Evolutionary conservation across 2,329 filamentous ascomycete genomes (phyloP).

Genomic region (Alternaria gaisen): DNA sequence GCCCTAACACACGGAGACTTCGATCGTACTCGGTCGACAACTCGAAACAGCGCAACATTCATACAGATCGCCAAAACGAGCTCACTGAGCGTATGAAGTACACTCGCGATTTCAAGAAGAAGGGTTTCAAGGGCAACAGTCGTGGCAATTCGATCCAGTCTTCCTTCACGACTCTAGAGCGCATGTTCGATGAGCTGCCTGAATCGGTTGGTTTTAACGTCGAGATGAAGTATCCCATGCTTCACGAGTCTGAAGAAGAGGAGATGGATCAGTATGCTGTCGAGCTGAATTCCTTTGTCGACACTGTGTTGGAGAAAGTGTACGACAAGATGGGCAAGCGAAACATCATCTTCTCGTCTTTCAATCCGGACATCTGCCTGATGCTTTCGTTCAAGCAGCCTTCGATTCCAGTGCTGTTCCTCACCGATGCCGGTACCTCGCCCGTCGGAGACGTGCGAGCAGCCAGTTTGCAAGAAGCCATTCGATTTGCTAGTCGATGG

Average conservation of each 20-base stretch:
- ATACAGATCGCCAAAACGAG: slow-evolving; percentile 58
- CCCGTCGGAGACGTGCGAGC: slow-evolving; percentile 89
- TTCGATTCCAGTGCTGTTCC: slow-evolving; percentile 92
- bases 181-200: slow-evolving; percentile 86
- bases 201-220: slow-evolving; percentile 94
- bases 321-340: slow-evolving; percentile 83
- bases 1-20: slow-evolving; percentile 44
- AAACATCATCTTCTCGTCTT: slow-evolving; percentile 97
- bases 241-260: slow-evolving; percentile 92
- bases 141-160: slow-evolving; percentile 95
- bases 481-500: slow-evolving; percentile 94
- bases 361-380: slow-evolving; percentile 96
- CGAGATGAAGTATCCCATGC: slow-evolving; percentile 99
- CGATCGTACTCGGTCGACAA: slow-evolving; percentile 69
- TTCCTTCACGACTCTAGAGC: slow-evolving; percentile 92
- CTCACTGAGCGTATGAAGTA: slow-evolving; percentile 92
- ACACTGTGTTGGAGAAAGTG: slow-evolving; percentile 88
- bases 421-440: slow-evolving; percentile 86
- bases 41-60: slow-evolving; percentile 51
- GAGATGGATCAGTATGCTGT: slow-evolving; percentile 97
- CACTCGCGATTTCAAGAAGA: slow-evolving; percentile 91
- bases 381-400: slow-evolving; percentile 96
- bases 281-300: slow-evolving; percentile 95
- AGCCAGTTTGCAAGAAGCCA: slow-evolving; percentile 90
- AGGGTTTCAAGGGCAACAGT: slow-evolving; percentile 95